Conservation (phyloP, 345 rosid genomes). For the Dipteronia sinensis region DNA sequence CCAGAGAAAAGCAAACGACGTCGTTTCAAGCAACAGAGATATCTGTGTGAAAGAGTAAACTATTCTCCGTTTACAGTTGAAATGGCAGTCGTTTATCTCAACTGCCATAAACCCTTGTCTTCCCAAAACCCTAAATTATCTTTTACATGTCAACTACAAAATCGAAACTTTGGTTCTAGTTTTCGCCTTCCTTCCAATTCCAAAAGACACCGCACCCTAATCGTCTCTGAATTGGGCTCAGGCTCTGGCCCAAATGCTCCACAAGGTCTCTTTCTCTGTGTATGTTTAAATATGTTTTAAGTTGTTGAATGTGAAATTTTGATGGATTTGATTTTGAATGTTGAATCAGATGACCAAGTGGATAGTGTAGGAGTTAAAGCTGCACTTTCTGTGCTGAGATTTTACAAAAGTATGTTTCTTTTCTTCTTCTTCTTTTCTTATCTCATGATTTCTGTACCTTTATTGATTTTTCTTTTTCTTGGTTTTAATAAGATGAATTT, state of each 20-base stretch:
- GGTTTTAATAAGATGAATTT: neutral
- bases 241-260: constrained; percentile 38
- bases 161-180: constrained; percentile 5
- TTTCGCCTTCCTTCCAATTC: constrained; percentile 23
- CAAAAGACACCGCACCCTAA: constrained; percentile 28
- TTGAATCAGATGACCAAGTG: constrained; percentile 42
- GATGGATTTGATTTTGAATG: constrained; percentile 6
- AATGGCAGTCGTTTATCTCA: constrained; percentile 55
- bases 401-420: constrained; percentile 64
- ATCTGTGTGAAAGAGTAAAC: too few relatives aligned
- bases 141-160: constrained; percentile 12
- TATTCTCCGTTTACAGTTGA: neutral
- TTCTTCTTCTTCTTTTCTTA: neutral
- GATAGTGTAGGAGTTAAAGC: constrained; percentile 71
- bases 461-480: neutral
- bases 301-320: neutral
- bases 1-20: neutral
- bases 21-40: neutral
- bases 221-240: constrained; percentile 24
- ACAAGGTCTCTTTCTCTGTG: constrained; percentile 32
- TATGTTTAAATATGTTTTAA: neutral
- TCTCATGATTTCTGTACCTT: constrained; percentile 1
- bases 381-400: constrained; percentile 70
- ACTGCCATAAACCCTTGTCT: constrained; percentile 25
- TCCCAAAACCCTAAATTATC: constrained; percentile 24